These are phyloP conservation scores for Basidiobolus meristosporus DNA, from an alignment of 371 early-diverging fungal species.

Conservation along the genomic window DNA sequence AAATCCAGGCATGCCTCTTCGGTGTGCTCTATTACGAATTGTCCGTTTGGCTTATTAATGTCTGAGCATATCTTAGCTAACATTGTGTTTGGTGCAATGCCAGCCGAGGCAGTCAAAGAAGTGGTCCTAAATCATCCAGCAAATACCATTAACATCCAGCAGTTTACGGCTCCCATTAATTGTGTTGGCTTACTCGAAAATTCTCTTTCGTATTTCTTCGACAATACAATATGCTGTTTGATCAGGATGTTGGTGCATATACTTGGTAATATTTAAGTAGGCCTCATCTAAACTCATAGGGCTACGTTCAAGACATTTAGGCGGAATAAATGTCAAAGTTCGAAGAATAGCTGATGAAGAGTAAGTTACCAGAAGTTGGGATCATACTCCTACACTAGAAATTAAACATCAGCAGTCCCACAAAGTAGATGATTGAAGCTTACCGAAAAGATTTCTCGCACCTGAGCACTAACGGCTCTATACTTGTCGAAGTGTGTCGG, in stretches of 20 bases:
- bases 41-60: constrained; percentile 1
- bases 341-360: too few relatives aligned
- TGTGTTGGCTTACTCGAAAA: constrained; percentile 1
- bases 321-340: too few relatives aligned
- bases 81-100: too few relatives aligned
- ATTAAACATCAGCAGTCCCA: background rate
- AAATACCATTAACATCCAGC: too few relatives aligned
- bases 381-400: background rate
- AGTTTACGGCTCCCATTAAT: too few relatives aligned
- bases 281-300: constrained; percentile 2
- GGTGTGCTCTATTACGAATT: background rate
- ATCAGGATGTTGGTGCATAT: background rate
- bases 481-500: too few relatives aligned
- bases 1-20: background rate
- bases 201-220: background rate
- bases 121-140: too few relatives aligned
- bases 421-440: background rate
- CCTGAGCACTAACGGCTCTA: background rate
- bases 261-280: constrained; percentile 1
- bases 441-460: constrained; percentile 1
- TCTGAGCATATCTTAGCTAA: constrained; percentile 1
- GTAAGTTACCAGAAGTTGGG: background rate
- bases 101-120: too few relatives aligned
- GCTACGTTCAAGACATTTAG: too few relatives aligned
- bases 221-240: background rate